Conservation (phyloP, 1,139 yeast species). For the Yamadazyma sp. region DNA sequence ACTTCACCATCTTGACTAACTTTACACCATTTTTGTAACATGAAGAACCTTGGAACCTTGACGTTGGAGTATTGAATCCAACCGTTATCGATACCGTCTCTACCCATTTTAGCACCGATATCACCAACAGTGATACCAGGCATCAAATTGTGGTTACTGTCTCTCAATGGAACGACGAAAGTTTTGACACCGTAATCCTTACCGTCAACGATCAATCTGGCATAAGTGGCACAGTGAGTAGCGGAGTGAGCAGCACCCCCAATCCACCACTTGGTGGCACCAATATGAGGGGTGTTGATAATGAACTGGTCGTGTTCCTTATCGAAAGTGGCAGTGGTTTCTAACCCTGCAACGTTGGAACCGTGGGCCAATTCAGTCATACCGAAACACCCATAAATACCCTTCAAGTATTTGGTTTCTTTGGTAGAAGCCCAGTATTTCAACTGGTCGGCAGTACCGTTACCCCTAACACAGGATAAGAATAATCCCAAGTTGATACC, state of each 20-base stretch:
- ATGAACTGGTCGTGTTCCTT: slow-evolving; percentile 62
- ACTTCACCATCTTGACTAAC: slow-evolving; percentile 73
- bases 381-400: slow-evolving; percentile 85
- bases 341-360: slow-evolving; percentile 87
- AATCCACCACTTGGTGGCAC: slow-evolving; percentile 98
- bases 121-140: slow-evolving; percentile 88
- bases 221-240: slow-evolving; percentile 78
- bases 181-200: slow-evolving; percentile 90
- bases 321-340: slow-evolving; percentile 87
- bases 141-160: slow-evolving; percentile 62
- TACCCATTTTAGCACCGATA: slow-evolving; percentile 92
- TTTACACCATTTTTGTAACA: slow-evolving; percentile 79
- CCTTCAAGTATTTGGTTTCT: slow-evolving; percentile 66
- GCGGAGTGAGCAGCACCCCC: slow-evolving; percentile 97
- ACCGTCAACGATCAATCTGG: slow-evolving; percentile 77
- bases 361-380: slow-evolving; percentile 97
- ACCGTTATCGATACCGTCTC: slow-evolving; percentile 87
- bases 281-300: slow-evolving; percentile 83
- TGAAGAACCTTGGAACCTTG: slow-evolving; percentile 76
- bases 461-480: slow-evolving; percentile 47
- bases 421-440: slow-evolving; percentile 73
- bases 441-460: slow-evolving; percentile 54
- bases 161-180: slow-evolving; percentile 86
- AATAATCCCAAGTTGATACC: slow-evolving; percentile 55
- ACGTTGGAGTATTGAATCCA: slow-evolving; percentile 90